Conservation (phyloP, 2,329 filamentous ascomycete genomes). For the Colletotrichum somersetense region DNA sequence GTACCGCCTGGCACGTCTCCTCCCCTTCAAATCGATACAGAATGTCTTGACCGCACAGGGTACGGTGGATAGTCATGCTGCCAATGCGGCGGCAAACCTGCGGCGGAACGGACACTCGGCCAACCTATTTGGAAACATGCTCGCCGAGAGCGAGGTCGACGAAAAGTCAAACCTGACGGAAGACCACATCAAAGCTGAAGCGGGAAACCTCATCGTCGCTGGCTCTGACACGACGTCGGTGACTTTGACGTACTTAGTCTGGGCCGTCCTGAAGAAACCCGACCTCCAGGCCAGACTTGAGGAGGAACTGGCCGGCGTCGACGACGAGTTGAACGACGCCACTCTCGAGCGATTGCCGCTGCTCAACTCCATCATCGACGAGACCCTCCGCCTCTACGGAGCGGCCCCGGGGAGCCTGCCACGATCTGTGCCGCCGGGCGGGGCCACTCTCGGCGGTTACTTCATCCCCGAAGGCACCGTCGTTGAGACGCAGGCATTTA, state of each 20-base stretch:
- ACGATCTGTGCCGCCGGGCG: conserved; percentile 54
- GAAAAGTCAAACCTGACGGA: conserved; percentile 26
- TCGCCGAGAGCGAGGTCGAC: conserved; percentile 20
- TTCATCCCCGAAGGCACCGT: conserved; percentile 55
- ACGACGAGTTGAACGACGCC: conserved; percentile 47
- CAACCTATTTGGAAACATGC: conserved; percentile 28
- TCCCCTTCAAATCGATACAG: conserved; percentile 14
- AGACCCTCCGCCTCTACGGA: conserved; percentile 59
- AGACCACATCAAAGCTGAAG: conserved; percentile 55
- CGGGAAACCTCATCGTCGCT: conserved; percentile 60
- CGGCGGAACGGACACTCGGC: conserved; percentile 24
- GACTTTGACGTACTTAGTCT: conserved; percentile 62
- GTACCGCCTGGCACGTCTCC: not conserved
- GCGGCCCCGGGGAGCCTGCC: conserved; percentile 57
- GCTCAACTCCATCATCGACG: conserved; percentile 58
- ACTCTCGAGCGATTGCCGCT: conserved; percentile 54
- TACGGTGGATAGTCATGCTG: not conserved
- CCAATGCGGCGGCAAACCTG: conserved; percentile 10
- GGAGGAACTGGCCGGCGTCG: conserved; percentile 48
- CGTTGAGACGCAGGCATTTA: conserved; percentile 59
- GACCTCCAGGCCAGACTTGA: conserved; percentile 50
- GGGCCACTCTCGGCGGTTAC: conserved; percentile 54
- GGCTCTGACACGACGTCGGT: conserved; percentile 66
- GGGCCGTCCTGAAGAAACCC: conserved; percentile 51
- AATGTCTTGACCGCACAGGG: not conserved